phyloP scores from a whole-genome alignment of 495 filamentous ascomycete genomes.

The Xylaria bambusicola region DNA sequence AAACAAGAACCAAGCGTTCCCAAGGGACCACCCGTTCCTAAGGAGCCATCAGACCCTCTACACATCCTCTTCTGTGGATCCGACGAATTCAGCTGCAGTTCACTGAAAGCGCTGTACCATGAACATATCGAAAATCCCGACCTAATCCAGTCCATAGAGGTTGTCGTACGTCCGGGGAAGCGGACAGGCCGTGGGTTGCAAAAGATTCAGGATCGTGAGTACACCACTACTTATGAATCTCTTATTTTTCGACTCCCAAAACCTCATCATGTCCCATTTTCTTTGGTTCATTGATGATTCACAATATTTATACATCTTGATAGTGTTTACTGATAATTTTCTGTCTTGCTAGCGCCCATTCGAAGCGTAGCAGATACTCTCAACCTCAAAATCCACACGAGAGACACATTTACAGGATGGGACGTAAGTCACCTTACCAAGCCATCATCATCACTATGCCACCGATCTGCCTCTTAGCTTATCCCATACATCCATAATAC shows the following conservation, averaged over 20 bases:
- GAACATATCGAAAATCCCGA: conserved; percentile 56
- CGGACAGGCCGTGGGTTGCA: conserved; percentile 72
- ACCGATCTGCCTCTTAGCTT: not conserved
- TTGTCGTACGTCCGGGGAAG: conserved; percentile 80
- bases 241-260: conserved; percentile 7
- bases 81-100: conserved; percentile 84
- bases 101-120: conserved; percentile 67
- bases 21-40: not conserved
- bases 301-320: not conserved
- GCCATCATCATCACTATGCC: not conserved
- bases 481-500: not conserved
- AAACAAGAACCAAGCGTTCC: too few relatives aligned
- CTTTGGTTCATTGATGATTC: not conserved
- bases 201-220: conserved; percentile 65
- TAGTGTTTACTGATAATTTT: not conserved
- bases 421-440: conserved; percentile 49
- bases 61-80: conserved; percentile 96
- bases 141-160: conserved; percentile 79
- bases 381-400: conserved; percentile 67
- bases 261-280: not conserved
- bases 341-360: conserved; percentile 64
- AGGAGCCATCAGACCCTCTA: conserved; percentile 57
- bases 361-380: conserved; percentile 64
- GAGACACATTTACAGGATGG: conserved; percentile 83
- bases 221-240: not conserved